These are phyloP conservation scores for Alternaria dauci DNA, from an alignment of 2,329 filamentous ascomycete species.

Conservation along the genomic window DNA sequence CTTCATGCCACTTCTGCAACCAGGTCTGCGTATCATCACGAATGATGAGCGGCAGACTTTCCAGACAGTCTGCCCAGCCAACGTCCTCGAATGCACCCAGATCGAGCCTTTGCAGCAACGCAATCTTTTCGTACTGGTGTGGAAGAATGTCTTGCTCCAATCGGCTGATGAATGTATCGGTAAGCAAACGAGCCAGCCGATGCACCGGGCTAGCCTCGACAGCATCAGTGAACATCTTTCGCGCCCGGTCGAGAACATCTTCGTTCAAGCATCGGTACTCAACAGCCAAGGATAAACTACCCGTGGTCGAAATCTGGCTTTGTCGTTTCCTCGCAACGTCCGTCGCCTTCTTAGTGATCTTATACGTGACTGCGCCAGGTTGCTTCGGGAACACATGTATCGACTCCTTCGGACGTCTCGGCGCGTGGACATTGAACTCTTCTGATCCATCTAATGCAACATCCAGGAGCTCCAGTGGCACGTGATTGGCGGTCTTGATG, in stretches of 20 bases:
- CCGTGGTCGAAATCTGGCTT: conserved; percentile 42
- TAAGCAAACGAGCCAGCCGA: conserved; percentile 60
- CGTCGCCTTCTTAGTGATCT: conserved; percentile 67
- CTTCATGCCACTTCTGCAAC: conserved; percentile 66
- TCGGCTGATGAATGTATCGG: conserved; percentile 59
- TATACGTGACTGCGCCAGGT: conserved; percentile 82
- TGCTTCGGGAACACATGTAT: conserved; percentile 80
- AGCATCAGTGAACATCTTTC: conserved; percentile 56
- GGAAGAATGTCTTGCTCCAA: conserved; percentile 57
- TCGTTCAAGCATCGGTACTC: conserved; percentile 80
- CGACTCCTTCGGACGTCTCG: conserved; percentile 52
- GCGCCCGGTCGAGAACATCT: conserved; percentile 66
- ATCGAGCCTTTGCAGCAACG: conserved; percentile 62
- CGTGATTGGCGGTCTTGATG: conserved; percentile 78
- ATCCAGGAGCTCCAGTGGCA: conserved; percentile 76
- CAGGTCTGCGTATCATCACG: conserved; percentile 58
- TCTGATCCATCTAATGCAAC: conserved; percentile 76
- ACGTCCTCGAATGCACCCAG: conserved; percentile 61
- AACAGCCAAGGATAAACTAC: conserved; percentile 70
- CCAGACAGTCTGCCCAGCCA: conserved; percentile 63
- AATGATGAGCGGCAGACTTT: conserved; percentile 57
- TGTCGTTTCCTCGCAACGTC: conserved; percentile 36
- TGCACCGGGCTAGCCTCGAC: conserved; percentile 59
- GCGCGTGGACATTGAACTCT: conserved; percentile 70
- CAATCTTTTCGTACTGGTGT: conserved; percentile 62